These are phyloP conservation scores for Berkeleyomyces rouxiae DNA, from an alignment of 2,329 filamentous ascomycete genomes.

Conservation along the genomic window DNA sequence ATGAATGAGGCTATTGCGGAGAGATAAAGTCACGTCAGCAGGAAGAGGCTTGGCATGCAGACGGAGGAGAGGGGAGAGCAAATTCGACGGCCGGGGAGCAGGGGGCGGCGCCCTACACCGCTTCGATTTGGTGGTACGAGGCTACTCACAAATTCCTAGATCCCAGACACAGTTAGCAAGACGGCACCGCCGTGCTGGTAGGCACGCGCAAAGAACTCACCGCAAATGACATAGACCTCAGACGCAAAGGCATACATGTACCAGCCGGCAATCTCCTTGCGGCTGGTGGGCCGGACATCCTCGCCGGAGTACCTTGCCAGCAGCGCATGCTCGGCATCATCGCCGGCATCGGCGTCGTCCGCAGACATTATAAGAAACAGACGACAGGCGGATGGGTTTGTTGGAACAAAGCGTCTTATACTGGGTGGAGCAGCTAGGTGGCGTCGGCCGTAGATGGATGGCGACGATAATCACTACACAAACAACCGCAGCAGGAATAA, in stretches of 20 bases:
- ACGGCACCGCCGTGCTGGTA: neutral
- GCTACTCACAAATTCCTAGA: conserved; percentile 19
- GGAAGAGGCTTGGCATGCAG: neutral
- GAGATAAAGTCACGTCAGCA: neutral
- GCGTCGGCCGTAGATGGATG: too few relatives aligned
- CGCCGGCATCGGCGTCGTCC: neutral
- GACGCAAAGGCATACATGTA: conserved; percentile 94
- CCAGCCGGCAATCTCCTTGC: conserved; percentile 80
- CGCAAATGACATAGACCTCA: conserved; percentile 87
- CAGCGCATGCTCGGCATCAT: neutral
- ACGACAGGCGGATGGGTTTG: neutral
- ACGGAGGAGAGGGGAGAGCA: neutral
- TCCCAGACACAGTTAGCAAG: conserved; percentile 4
- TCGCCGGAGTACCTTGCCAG: conserved; percentile 55
- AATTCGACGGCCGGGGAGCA: neutral
- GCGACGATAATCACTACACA: neutral
- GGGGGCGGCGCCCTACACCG: too few relatives aligned
- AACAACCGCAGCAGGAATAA: neutral
- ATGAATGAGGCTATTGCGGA: conserved; percentile 65
- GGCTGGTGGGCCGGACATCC: conserved; percentile 74
- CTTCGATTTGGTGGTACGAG: conserved; percentile 12
- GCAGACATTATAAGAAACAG: neutral
- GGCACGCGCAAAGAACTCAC: conserved; percentile 30
- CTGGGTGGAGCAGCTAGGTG: too few relatives aligned
- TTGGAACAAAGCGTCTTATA: neutral